Conservation (phyloP, 2,329 filamentous ascomycete species). For the Epichloe glyceriae region DNA sequence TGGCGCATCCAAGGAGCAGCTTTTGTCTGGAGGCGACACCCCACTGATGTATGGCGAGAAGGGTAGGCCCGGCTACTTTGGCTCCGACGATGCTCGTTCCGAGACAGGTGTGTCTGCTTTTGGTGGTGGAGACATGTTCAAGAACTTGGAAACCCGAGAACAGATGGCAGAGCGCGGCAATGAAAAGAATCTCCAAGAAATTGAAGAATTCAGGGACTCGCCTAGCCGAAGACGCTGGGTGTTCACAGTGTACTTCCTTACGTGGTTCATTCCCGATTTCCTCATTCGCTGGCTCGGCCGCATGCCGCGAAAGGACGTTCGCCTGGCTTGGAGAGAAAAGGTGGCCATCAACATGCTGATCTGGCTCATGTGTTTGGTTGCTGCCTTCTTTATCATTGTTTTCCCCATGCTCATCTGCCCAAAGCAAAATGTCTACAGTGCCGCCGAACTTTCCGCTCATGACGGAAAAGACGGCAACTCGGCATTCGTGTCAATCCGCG, state of each 20-base stretch:
- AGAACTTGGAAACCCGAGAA: conserved; percentile 83
- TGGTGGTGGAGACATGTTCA: conserved; percentile 93
- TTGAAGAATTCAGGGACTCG: conserved; percentile 71
- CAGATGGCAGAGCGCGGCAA: conserved; percentile 94
- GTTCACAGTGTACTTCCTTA: conserved; percentile 68
- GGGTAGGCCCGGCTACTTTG: conserved; percentile 67
- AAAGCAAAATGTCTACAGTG: conserved; percentile 75
- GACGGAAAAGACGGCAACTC: conserved; percentile 54
- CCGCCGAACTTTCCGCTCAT: conserved; percentile 58
- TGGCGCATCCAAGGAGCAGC: conserved; percentile 48
- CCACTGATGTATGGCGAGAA: conserved; percentile 62
- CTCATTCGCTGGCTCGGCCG: conserved; percentile 61
- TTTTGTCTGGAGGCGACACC: conserved; percentile 38
- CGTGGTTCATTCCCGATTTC: conserved; percentile 81
- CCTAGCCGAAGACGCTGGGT: conserved; percentile 83
- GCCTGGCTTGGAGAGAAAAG: conserved; percentile 92
- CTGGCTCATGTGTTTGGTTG: conserved; percentile 68
- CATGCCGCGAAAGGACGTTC: conserved; percentile 86
- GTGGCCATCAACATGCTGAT: conserved; percentile 96
- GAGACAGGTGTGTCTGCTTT: conserved; percentile 88
- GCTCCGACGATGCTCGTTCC: conserved; percentile 71
- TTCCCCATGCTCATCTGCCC: conserved; percentile 87
- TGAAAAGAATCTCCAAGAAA: conserved; percentile 77
- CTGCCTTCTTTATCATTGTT: conserved; percentile 79
- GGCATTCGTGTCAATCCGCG: conserved; percentile 72